Percentiles rank a stretch among this genome's conserved stretches.
phyloP scores from a whole-genome alignment of 176 grass and related monocot species.

The Sorghum bicolor region DNA sequence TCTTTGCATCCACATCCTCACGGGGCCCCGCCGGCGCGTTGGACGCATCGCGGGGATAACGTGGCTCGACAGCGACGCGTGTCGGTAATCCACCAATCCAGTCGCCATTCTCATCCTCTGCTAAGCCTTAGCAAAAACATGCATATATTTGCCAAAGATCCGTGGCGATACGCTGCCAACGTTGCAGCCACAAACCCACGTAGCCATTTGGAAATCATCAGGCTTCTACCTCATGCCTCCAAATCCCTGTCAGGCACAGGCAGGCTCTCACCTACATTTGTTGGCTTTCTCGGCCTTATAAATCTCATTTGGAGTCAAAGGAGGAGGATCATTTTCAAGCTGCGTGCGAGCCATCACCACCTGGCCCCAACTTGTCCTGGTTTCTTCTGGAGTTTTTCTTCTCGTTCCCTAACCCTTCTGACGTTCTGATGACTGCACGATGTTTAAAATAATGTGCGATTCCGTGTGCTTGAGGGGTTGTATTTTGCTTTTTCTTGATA shows the following conservation, averaged over 20 bases:
- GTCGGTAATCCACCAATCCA: conserved; percentile 22
- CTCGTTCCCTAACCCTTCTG: neutral
- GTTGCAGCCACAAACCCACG: conserved; percentile 21
- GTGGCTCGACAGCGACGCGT: conserved; percentile 28
- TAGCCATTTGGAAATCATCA: neutral
- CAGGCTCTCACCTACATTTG: conserved; percentile 25
- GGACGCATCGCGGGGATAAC: conserved; percentile 12
- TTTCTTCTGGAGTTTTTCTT: conserved; percentile 28
- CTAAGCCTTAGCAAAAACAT: neutral
- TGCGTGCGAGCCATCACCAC: neutral
- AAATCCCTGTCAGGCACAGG: neutral
- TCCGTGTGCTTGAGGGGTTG: conserved; percentile 3
- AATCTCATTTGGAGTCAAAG: conserved; percentile 10
- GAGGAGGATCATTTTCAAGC: conserved; percentile 27
- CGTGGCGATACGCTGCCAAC: neutral
- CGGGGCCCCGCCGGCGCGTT: conserved; percentile 9
- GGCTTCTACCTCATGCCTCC: neutral
- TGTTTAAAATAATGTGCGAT: neutral
- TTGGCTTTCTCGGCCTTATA: neutral
- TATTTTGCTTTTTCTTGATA: conserved; percentile 15
- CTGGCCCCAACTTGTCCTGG: conserved; percentile 29
- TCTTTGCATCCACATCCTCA: conserved; percentile 27
- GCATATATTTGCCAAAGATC: neutral
- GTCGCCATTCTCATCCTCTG: neutral
- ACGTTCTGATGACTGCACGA: neutral